Base-by-base conservation (phyloP, 495 filamentous ascomycete species). In the Thermochaetoides thermophila region DNA sequence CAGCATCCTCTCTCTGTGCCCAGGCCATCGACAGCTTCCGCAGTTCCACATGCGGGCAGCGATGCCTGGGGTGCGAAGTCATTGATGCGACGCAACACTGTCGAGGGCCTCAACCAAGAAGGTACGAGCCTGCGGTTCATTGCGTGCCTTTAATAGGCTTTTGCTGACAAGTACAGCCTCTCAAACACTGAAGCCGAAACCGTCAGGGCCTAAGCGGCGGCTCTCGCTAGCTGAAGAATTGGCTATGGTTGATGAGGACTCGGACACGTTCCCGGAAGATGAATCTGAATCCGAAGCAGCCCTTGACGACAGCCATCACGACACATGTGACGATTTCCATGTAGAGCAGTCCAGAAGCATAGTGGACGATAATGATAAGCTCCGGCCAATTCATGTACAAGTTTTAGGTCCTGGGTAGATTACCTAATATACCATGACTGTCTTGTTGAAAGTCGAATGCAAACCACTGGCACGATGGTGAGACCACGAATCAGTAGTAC, bases 151-250 rank as follows among this genome's bases (percentile, higher is more conserved):
- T 13, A 4, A 8, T n/a, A 21, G 5, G 2, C 23, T 17, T 12
- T 25, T 20, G 8, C 8, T 2, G 11, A 1, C 22, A 11, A 2
- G 10, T 1, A 29, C 25, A 31, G 27, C 29, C 14, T 8, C 17
- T 11, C 31, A 14, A 13, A 5, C 9, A 18, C n/a, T 25, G 12
- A 17, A 5, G 21, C 7, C 26, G 10, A 33, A 13, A 19, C 24
- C n/a, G n/a, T n/a, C 39, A 17, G 0, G 24, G 8, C 13, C 39
- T 11, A 39, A 17, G 31, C 32, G 43, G 3, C 31, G 39, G 0
- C 7, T 46, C 5, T 46, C 43, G 2, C 26, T 46, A n/a, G 43
- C 43, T 3, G 43, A 46, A 1, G 43, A 46, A 30, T 20, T 46
- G 10, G 43, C 43, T 16, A 34, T 46, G 36, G 43, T 25, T 4